Evolutionary conservation across 192 early-diverging fungal genomes (phyloP).

Genomic region (Kappamyces sp.): DNA sequence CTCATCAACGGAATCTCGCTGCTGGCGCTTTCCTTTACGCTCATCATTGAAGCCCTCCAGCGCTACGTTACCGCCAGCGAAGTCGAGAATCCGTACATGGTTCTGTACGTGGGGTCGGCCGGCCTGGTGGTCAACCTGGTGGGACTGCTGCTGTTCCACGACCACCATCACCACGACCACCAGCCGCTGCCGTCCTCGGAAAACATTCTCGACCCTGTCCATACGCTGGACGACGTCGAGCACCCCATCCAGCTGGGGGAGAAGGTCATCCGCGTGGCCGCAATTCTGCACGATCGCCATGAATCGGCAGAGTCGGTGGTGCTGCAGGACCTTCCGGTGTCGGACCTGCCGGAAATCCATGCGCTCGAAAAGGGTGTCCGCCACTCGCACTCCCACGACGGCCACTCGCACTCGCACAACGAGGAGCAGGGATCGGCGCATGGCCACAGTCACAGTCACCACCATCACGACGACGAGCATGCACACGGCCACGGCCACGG

Average conservation of each 20-base stretch:
- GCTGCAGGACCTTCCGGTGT: no score
- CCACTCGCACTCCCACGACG: constrained; percentile 11
- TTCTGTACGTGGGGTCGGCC: constrained; percentile 70
- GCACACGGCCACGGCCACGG: constrained; percentile 39
- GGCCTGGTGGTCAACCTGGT: constrained; percentile 75
- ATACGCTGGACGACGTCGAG: background rate
- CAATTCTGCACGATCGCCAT: constrained; percentile 8
- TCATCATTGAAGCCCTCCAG: constrained; percentile 80
- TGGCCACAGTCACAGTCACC: constrained; percentile 28
- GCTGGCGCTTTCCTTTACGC: constrained; percentile 85
- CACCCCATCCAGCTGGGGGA: background rate
- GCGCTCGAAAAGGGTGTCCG: no score
- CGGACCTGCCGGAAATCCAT: no score
- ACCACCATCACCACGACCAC: constrained; percentile 32
- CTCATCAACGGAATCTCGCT: constrained; percentile 85
- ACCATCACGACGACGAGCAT: constrained; percentile 44
- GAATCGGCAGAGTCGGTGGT: no score
- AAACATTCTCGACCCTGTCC: background rate
- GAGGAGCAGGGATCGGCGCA: constrained; percentile 17
- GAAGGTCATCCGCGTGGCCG: constrained; percentile 14
- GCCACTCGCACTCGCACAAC: constrained; percentile 22
- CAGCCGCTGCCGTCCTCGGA: background rate
- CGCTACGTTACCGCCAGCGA: constrained; percentile 63
- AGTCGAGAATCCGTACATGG: constrained; percentile 64
- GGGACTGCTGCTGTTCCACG: constrained; percentile 73